Percentiles rank a stretch among this genome's conserved stretches.
phyloP scores from a whole-genome alignment of 345 rosid species.

The Viola odorata region DNA sequence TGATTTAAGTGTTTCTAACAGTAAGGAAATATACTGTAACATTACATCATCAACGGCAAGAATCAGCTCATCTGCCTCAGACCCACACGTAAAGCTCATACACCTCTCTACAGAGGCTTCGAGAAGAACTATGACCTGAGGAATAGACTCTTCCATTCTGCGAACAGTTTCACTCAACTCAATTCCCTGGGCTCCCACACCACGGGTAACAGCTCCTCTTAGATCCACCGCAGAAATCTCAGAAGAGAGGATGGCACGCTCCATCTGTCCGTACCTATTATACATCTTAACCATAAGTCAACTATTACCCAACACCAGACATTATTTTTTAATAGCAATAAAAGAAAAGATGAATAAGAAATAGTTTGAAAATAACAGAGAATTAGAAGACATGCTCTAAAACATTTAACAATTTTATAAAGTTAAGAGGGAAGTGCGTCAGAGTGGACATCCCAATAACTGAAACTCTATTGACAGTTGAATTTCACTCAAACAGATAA shows the following conservation, averaged over 20 bases:
- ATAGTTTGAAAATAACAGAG: constrained; percentile 8
- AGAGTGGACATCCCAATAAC: not conserved
- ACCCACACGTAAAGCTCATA: constrained; percentile 86
- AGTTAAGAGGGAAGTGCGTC: too few species aligned
- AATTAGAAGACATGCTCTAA: too few species aligned
- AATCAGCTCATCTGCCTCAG: constrained; percentile 93
- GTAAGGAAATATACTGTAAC: constrained; percentile 84
- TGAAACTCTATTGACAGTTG: not conserved
- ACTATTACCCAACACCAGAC: constrained; percentile 4
- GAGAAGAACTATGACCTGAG: constrained; percentile 84
- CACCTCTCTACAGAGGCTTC: constrained; percentile 98
- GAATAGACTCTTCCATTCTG: constrained; percentile 97
- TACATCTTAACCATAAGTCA: constrained; percentile 8
- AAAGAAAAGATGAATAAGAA: not conserved
- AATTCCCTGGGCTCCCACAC: constrained; percentile 96
- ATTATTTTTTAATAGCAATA: constrained; percentile 4
- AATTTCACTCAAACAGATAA: not conserved
- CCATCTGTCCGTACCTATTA: constrained; percentile 88
- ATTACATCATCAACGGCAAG: constrained; percentile 86
- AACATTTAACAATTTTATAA: too few species aligned
- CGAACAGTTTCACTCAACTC: constrained; percentile 97
- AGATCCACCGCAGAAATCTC: constrained; percentile 92
- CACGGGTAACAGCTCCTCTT: constrained; percentile 96
- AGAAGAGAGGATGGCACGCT: constrained; percentile 79
- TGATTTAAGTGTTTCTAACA: constrained; percentile 91